Conservation (phyloP, 2,329 filamentous ascomycete species). For the Sporothrix pseudoabietina region DNA sequence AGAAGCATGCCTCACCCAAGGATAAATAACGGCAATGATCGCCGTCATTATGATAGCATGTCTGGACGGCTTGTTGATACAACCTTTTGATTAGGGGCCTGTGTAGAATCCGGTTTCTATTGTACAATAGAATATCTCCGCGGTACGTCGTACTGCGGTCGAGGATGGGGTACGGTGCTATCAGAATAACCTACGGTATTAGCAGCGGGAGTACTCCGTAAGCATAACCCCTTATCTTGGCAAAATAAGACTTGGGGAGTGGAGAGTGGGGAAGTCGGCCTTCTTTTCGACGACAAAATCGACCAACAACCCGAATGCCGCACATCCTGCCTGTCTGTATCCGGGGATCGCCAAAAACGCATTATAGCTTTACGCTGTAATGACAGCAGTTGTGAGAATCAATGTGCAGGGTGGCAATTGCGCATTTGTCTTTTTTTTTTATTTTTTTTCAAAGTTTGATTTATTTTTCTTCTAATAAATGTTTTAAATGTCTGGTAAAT, state of each 20-base stretch:
- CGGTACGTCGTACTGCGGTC: neutral
- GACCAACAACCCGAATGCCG: neutral
- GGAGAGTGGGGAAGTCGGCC: neutral
- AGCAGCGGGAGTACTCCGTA: neutral
- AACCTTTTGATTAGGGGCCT: neutral
- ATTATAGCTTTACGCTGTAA: neutral
- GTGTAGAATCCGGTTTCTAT: neutral
- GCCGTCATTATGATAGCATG: neutral
- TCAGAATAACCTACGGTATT: neutral
- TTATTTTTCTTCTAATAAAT: too few relatives aligned
- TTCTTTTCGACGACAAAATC: neutral
- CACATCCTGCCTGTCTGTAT: neutral
- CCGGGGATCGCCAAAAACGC: neutral
- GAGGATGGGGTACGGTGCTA: neutral
- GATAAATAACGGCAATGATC: neutral
- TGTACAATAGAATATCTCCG: neutral
- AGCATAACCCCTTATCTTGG: neutral
- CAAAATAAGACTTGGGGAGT: neutral
- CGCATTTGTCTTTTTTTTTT: too few relatives aligned
- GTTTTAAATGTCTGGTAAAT: too few relatives aligned
- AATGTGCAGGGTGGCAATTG: neutral
- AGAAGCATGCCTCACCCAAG: too few relatives aligned
- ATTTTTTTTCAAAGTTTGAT: neutral
- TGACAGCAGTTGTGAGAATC: neutral
- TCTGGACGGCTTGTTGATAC: neutral